These are phyloP conservation scores for Plantago lanceolata DNA, from an alignment of 305 asterid species.

Conservation along the genomic window DNA sequence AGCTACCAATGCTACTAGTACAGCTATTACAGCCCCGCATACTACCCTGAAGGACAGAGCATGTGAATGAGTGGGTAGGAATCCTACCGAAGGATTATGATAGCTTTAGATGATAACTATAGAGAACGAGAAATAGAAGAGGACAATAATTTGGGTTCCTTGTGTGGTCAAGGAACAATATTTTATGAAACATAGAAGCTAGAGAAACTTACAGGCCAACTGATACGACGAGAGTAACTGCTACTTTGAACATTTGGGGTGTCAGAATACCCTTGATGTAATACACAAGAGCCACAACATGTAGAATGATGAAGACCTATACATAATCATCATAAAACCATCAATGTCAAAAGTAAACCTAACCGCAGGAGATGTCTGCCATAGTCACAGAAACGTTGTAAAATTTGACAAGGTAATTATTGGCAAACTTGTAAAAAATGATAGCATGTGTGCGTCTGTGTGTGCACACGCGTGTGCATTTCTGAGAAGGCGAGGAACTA, in stretches of 20 bases:
- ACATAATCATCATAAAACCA: constrained; percentile 26
- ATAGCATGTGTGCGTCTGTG: neutral
- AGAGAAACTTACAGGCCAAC: constrained; percentile 69
- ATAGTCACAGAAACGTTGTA: constrained; percentile 1
- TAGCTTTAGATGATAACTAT: neutral
- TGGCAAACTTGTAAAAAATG: neutral
- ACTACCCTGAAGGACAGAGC: constrained; percentile 57
- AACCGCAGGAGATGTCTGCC: constrained; percentile 1
- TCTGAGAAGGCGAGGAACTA: neutral
- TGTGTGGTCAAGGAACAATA: constrained; percentile 11
- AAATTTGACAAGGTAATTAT: neutral
- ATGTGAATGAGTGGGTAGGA: constrained; percentile 9
- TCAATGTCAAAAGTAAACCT: neutral
- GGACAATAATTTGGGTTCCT: constrained; percentile 14
- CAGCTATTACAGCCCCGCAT: constrained; percentile 65
- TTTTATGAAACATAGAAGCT: constrained; percentile 20
- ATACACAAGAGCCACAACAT: constrained; percentile 84
- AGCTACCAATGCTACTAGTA: constrained; percentile 84
- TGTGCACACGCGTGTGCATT: neutral
- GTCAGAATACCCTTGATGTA: constrained; percentile 80
- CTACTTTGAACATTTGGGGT: constrained; percentile 88
- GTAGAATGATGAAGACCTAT: constrained; percentile 80
- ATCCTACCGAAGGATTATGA: neutral
- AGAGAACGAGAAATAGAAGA: neutral
- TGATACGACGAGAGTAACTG: constrained; percentile 74